These are phyloP conservation scores for Botrytis fragariae DNA, from an alignment of 2,329 filamentous ascomycete species.

Conservation along the genomic window DNA sequence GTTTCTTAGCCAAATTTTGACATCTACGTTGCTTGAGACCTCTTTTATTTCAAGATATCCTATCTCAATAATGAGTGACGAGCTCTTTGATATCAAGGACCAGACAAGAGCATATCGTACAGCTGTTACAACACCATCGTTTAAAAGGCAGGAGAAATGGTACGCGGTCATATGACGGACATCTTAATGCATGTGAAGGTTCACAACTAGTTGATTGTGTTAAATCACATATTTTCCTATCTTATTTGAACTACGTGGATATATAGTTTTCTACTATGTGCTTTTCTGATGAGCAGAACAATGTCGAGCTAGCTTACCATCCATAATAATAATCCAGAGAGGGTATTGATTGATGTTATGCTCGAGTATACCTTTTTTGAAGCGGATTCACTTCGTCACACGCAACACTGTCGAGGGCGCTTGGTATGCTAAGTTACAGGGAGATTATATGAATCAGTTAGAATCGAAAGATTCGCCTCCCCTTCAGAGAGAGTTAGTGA, in stretches of 20 bases:
- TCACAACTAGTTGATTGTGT: no score
- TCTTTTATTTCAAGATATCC: not conserved
- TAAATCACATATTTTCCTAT: no score
- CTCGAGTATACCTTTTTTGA: not conserved
- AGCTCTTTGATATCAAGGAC: not conserved
- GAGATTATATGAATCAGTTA: not conserved
- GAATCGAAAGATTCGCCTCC: not conserved
- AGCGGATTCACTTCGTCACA: not conserved
- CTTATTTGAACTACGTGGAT: no score
- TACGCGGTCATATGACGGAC: no score
- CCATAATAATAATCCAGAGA: no score
- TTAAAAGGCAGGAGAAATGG: no score
- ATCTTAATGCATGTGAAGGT: no score
- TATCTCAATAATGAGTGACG: not conserved
- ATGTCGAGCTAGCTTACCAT: no score
- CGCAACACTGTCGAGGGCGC: not conserved
- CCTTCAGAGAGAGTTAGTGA: not conserved
- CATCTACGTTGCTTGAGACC: not conserved
- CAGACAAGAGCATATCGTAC: accelerated
- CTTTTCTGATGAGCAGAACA: no score
- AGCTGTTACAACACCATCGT: not conserved
- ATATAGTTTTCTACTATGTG: no score
- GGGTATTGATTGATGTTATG: no score
- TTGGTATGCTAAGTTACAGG: not conserved
- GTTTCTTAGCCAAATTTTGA: not conserved